Base-by-base conservation (phyloP, 306 rosid species). In the Cicer arietinum region DNA sequence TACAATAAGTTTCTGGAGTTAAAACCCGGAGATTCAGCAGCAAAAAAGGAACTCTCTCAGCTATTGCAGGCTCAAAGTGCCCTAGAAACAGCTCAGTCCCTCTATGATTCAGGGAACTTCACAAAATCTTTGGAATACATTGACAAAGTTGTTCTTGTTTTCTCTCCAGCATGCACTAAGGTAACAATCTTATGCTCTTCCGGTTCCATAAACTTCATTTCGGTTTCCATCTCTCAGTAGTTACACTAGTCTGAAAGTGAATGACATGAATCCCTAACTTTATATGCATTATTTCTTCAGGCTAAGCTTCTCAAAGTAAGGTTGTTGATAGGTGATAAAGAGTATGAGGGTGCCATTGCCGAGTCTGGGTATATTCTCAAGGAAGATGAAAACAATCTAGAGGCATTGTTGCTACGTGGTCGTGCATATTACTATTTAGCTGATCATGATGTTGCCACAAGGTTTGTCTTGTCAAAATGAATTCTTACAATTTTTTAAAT, bases 341-440 rank as follows among this genome's bases (percentile, higher is more conserved):
- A 92, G 67, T 90, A 90, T 85, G 93, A 94, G 62, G 79, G 81
- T 76, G 94, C 92, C 59, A 92, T 95, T 76, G 80, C 96, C 2
- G 94, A 89, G 79, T 85, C 96, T 67, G 96, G 91, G 48, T 84
- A 71, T 85, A 83, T 95, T 69, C 98, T 95, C 42, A 95, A 90
- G 84, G 98, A 94, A 85, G 90, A 95, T 72, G 99, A 95, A 66
- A 88, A 81, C 84, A 86, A 95, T 86, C 73, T 95, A 66, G 96
- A 92, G 50, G 97, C 96, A 13, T 85, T 95, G 69, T 79, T 95
- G 83, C 81, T 92, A 46, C 98, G 99, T 50, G 99, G 99, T 7
- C 91, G 88, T 77, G 99, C 92, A 67, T 95, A 89, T 88, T 95
- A 95, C 85, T 95, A 95, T 84, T 86, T 95, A 84, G 97, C 94